phyloP scores from a whole-genome alignment of 2,329 filamentous ascomycete genomes.

The Exophiala phaeomuriformis region DNA sequence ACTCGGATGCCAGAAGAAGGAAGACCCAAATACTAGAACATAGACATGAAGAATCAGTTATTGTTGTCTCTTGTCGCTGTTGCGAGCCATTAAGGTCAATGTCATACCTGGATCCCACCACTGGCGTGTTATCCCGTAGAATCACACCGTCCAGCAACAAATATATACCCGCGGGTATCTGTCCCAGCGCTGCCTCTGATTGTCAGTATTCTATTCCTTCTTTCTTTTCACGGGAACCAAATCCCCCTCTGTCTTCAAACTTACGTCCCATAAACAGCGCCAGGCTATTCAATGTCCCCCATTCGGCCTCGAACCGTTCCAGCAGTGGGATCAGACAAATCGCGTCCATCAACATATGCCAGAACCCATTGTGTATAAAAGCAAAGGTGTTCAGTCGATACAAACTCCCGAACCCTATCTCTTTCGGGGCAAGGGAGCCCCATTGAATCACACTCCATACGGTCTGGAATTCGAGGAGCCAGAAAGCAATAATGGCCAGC shows the following conservation, averaged over 20 bases:
- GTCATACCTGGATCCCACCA: constrained; percentile 73
- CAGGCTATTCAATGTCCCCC: constrained; percentile 82
- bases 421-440: constrained; percentile 70
- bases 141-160: constrained; percentile 68
- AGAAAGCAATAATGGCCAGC: constrained; percentile 59
- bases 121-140: constrained; percentile 61
- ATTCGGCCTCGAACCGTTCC: constrained; percentile 86
- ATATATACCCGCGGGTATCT: constrained; percentile 75
- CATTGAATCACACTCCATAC: constrained; percentile 67
- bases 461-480: constrained; percentile 60
- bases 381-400: constrained; percentile 91
- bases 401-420: constrained; percentile 76
- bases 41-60: constrained; percentile 10
- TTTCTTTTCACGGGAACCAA: not conserved
- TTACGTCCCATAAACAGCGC: constrained; percentile 84
- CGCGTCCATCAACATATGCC: constrained; percentile 74
- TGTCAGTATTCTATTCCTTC: not conserved
- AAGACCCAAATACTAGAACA: constrained; percentile 77
- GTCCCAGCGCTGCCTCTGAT: constrained; percentile 57
- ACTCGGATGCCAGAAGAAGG: constrained; percentile 73
- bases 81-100: not conserved
- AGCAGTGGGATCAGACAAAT: constrained; percentile 77
- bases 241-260: constrained; percentile 34
- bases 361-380: constrained; percentile 70
- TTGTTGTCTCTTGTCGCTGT: not conserved